Conservation (phyloP, 352 stramenopile species). For the Phytophthora ohioensis region DNA sequence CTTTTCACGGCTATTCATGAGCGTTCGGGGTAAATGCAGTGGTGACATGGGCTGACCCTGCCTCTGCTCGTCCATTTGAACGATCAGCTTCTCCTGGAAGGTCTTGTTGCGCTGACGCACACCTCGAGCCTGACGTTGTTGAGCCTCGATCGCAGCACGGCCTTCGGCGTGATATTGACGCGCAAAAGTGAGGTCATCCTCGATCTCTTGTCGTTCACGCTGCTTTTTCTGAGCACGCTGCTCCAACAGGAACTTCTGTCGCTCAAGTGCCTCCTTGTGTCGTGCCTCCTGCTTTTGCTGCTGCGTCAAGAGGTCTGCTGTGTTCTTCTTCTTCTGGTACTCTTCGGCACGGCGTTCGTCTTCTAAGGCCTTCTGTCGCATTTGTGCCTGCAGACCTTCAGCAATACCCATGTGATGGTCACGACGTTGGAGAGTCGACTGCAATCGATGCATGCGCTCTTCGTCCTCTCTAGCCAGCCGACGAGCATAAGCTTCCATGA, state of each 20-base stretch:
- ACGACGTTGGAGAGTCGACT: conserved; percentile 55
- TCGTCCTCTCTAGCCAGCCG: conserved; percentile 67
- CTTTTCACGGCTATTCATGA: conserved; percentile 76
- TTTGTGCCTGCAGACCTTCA: conserved; percentile 57
- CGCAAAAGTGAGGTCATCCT: conserved; percentile 70
- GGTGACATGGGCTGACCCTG: conserved; percentile 55
- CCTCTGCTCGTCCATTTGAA: conserved; percentile 74
- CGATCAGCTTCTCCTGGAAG: conserved; percentile 66
- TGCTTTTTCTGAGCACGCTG: conserved; percentile 63
- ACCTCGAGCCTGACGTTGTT: conserved; percentile 46
- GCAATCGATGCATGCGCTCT: conserved; percentile 53
- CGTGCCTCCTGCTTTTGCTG: conserved; percentile 40
- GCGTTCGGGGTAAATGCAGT: conserved; percentile 60
- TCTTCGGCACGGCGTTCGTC: conserved; percentile 69
- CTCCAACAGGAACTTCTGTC: conserved; percentile 60
- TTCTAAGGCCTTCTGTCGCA: conserved; percentile 56
- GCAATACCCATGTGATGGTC: conserved; percentile 53
- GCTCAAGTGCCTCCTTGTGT: conserved; percentile 57
- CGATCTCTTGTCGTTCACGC: conserved; percentile 62
- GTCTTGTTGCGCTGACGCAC: conserved; percentile 61
- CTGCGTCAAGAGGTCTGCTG: conserved; percentile 44
- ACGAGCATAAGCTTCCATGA: conserved; percentile 76
- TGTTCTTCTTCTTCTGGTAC: conserved; percentile 70
- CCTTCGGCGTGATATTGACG: conserved; percentile 58
- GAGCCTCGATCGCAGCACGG: conserved; percentile 50